Percentiles rank a stretch among this genome's conserved stretches.
phyloP scores from a whole-genome alignment of 2,329 filamentous ascomycete genomes.

The Fusarium sp. region DNA sequence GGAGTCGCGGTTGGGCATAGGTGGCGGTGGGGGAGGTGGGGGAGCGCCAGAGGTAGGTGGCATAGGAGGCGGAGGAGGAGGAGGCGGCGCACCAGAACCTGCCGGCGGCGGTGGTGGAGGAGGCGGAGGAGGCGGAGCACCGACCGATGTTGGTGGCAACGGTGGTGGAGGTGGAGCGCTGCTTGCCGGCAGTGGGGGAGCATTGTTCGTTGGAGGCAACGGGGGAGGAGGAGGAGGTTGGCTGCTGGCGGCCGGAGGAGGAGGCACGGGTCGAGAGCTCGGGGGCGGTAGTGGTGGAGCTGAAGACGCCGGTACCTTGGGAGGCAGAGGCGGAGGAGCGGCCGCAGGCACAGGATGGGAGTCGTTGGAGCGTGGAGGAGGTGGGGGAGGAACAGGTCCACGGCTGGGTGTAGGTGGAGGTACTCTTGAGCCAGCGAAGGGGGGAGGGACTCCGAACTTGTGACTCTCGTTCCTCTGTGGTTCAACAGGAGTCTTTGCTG shows the following conservation, averaged over 20 bases:
- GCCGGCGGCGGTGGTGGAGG: conserved; percentile 68
- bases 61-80: conserved; percentile 46
- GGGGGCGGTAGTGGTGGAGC: conserved; percentile 68
- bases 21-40: conserved; percentile 64
- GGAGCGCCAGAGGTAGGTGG: conserved; percentile 46
- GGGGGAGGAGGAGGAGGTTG: conserved; percentile 59
- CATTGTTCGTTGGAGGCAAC: conserved; percentile 60
- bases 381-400: conserved; percentile 80
- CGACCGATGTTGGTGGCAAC: conserved; percentile 49
- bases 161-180: conserved; percentile 56
- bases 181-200: conserved; percentile 60
- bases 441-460: conserved; percentile 84
- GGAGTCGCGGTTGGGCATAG: conserved; percentile 70
- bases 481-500: conserved; percentile 80
- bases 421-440: conserved; percentile 79
- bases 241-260: conserved; percentile 61
- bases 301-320: conserved; percentile 62
- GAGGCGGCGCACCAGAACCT: conserved; percentile 52
- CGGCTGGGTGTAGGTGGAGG: conserved; percentile 84
- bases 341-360: conserved; percentile 52
- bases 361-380: conserved; percentile 64
- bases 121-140: conserved; percentile 63
- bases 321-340: conserved; percentile 62
- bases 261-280: conserved; percentile 67
- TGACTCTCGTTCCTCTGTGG: conserved; percentile 63